Evolutionary conservation across 2,329 filamentous ascomycete species (phyloP).

Genomic region (Dactylellina leptospora): DNA sequence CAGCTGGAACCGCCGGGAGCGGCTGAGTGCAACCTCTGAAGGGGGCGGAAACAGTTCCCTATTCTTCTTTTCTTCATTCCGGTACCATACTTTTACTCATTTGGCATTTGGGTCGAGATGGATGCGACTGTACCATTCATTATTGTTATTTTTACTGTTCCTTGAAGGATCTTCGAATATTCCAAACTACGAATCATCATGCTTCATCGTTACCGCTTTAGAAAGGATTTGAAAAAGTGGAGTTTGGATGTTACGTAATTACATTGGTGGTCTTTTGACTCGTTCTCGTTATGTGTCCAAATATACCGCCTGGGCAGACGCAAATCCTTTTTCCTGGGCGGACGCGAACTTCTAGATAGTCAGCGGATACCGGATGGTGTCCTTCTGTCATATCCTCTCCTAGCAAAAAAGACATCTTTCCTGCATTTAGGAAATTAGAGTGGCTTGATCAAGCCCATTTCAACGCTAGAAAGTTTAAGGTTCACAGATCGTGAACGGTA

Average conservation of each 20-base stretch:
- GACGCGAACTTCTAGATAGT: too few species aligned
- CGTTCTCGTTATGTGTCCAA: neutral
- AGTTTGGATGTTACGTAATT: neutral
- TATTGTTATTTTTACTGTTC: too few species aligned
- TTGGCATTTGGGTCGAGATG: conserved; percentile 19
- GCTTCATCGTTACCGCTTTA: conserved; percentile 5
- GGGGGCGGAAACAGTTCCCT: conserved; percentile 8
- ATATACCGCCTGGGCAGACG: neutral
- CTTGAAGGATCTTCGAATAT: neutral
- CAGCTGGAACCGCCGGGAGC: conserved; percentile 11
- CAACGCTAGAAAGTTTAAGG: neutral
- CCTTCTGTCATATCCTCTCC: too few species aligned
- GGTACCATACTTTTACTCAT: conserved; percentile 15
- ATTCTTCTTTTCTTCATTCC: too few species aligned
- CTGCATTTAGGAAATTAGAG: conserved; percentile 17
- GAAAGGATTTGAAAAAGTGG: neutral
- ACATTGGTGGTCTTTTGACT: neutral
- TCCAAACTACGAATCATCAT: conserved; percentile 7
- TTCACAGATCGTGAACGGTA: too few species aligned
- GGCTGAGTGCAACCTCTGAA: conserved; percentile 44
- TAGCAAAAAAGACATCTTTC: too few species aligned
- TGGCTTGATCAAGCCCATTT: conserved; percentile 16
- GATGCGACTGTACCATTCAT: conserved; percentile 29
- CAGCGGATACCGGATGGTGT: too few species aligned
- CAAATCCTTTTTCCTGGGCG: neutral